These are phyloP conservation scores for Neofusicoccum kwambonambiense DNA, from an alignment of 2,329 filamentous ascomycete species.

Conservation along the genomic window DNA sequence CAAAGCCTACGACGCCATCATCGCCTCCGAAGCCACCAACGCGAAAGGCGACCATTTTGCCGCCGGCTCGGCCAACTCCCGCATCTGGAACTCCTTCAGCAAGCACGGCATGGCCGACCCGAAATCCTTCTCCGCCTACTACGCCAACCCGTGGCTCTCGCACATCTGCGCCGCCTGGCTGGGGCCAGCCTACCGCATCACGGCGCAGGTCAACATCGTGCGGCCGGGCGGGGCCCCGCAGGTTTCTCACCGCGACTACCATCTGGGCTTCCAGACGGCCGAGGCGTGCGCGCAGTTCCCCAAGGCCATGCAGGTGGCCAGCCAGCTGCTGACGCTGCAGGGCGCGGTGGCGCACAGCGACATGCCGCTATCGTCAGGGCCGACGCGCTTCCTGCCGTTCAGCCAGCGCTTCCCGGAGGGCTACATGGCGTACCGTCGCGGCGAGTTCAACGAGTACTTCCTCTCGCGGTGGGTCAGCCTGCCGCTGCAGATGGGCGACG, in stretches of 20 bases:
- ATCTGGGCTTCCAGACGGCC: conserved; percentile 61
- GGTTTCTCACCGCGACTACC: conserved; percentile 61
- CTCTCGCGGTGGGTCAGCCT: conserved; percentile 52
- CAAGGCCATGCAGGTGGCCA: conserved; percentile 53
- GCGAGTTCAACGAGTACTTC: conserved; percentile 57
- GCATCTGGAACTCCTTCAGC: conserved; percentile 66
- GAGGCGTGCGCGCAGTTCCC: conserved; percentile 51
- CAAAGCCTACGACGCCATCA: conserved; percentile 49
- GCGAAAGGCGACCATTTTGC: conserved; percentile 62
- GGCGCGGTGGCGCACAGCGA: conserved; percentile 63
- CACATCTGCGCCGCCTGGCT: conserved; percentile 57
- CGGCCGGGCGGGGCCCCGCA: conserved; percentile 59
- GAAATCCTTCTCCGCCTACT: conserved; percentile 56
- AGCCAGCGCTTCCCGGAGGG: conserved; percentile 58
- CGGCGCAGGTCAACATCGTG: conserved; percentile 63
- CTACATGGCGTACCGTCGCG: conserved; percentile 57
- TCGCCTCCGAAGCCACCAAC: conserved; percentile 42
- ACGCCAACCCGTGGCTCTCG: conserved; percentile 59
- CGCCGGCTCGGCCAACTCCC: conserved; percentile 53
- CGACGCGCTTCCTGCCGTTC: conserved; percentile 61
- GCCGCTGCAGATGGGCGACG: conserved; percentile 57
- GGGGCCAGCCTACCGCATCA: conserved; percentile 60
- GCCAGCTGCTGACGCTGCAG: conserved; percentile 60
- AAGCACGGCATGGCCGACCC: conserved; percentile 58
- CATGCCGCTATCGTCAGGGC: conserved; percentile 59